Conservation (phyloP, 1,284 basidiomycete species). For the Stereum hirsutum region DNA sequence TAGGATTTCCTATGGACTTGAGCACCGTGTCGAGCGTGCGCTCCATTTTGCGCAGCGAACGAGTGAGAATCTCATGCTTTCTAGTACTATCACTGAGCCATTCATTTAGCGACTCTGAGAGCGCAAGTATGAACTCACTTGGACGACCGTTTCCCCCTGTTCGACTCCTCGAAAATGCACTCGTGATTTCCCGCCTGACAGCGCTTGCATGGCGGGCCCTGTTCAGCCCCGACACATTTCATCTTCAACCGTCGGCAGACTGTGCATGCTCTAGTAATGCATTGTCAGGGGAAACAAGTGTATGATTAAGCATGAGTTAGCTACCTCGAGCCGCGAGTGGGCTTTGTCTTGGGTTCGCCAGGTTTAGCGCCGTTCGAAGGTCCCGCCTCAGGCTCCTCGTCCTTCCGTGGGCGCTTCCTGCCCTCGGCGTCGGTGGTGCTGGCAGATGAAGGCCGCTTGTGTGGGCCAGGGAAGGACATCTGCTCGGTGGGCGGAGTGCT, state of each 20-base stretch:
- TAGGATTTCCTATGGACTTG: constrained; percentile 75
- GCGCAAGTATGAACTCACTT: constrained; percentile 42
- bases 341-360: constrained; percentile 67
- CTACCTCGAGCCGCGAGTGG: constrained; percentile 80
- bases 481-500: constrained; percentile 62
- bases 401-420: constrained; percentile 48
- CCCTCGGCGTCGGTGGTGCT: constrained; percentile 27
- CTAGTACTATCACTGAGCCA: constrained; percentile 33
- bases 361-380: constrained; percentile 50
- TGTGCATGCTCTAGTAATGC: constrained; percentile 67
- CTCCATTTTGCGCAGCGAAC: constrained; percentile 90
- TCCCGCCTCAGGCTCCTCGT: constrained; percentile 36
- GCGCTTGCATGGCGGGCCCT: constrained; percentile 88
- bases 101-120: constrained; percentile 9
- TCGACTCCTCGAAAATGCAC: constrained; percentile 92
- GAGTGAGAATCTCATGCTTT: constrained; percentile 82
- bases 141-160: constrained; percentile 85
- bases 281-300: too few relatives aligned
- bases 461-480: constrained; percentile 39
- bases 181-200: constrained; percentile 77
- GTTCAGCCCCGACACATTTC: constrained; percentile 93
- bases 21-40: constrained; percentile 83
- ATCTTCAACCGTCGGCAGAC: constrained; percentile 96
- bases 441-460: constrained; percentile 56
- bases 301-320: too few relatives aligned